Base-by-base conservation (phyloP, 495 filamentous ascomycete genomes). In the Aspergillus campestris region DNA sequence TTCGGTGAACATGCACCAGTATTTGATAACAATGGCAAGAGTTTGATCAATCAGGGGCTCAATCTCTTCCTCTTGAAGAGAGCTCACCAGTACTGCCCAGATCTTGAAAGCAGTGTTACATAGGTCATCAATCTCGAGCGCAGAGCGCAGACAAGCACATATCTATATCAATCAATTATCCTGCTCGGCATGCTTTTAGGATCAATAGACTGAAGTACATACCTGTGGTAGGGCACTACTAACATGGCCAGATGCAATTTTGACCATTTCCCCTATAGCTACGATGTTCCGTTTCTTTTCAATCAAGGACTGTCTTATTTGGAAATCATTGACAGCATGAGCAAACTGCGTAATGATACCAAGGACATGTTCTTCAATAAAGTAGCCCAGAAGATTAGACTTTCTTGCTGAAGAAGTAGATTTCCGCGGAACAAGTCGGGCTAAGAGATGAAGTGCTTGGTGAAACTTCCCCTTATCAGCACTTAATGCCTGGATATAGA, bases 261-360 rank as follows among this genome's bases (percentile, higher is more conserved):
- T 78, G 38, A 96, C 81, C 84, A 97, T 87, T 57, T 89, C 89
- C 50, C 86, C 83, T 56, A 99, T 85, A 1, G 85, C 92, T 45
- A 77, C 77, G 2, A 98, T 69, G 45, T 82, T 86, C 38, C 87
- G 74, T 40, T 74, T 80, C 54, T 86, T 84, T 52, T 95, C 87
- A 27, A 77, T 68, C 18, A 81, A 60, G 4, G 79, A 67, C 34
- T 79, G 70, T 50, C 70, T 61, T 10, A 72, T 71, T 48, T 72
- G 66, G 7, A 76, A 70, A 55, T 89, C 85, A 55, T 87, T 94
- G 41, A 99, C 81, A 8, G 80, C 75, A 50, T 91, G 83, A 6
- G 85, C 83, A 45, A 97, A 80, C 37, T 84, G 79, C 12, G 83
- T 77, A 59, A 94, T 89, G 45, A 97, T 77, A n/a, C 88, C 91